Conservation (phyloP, 306 rosid genomes). For the Quercus alba region DNA sequence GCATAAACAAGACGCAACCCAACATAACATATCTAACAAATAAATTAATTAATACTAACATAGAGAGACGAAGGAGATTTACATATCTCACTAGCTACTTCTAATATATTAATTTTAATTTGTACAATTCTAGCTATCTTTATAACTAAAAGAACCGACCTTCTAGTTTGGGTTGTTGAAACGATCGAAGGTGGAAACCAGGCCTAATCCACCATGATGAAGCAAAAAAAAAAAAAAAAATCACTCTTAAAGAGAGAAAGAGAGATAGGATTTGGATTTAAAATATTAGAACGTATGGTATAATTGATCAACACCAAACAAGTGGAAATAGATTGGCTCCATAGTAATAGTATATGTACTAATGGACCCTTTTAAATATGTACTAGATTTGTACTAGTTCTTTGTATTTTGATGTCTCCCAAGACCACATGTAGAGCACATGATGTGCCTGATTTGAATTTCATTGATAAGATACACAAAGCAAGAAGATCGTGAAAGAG, state of each 20-base stretch:
- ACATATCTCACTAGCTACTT: not conserved
- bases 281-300: constrained; percentile 4
- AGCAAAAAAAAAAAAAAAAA: not conserved
- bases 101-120: not conserved
- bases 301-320: constrained; percentile 17
- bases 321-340: constrained; percentile 32
- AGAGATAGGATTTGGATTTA: not conserved
- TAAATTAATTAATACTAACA: not conserved
- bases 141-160: constrained; percentile 15
- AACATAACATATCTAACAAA: not conserved
- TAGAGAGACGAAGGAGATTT: not conserved
- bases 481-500: constrained; percentile 11
- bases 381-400: constrained; percentile 30
- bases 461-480: constrained; percentile 18
- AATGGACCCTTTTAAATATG: not conserved
- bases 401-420: constrained; percentile 25
- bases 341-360: not conserved
- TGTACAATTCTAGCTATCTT: constrained; percentile 6
- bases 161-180: constrained; percentile 20
- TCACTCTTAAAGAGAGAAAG: not conserved
- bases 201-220: constrained; percentile 13
- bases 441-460: constrained; percentile 44
- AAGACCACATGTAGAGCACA: constrained; percentile 45
- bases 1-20: constrained; percentile 7
- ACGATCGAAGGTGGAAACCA: constrained; percentile 14